A percentile compares a stretch with the other conserved stretches of the same genome.
Evolutionary conservation across 2,329 filamentous ascomycete genomes (phyloP).

Genomic region (Nectriaceae sp.): DNA sequence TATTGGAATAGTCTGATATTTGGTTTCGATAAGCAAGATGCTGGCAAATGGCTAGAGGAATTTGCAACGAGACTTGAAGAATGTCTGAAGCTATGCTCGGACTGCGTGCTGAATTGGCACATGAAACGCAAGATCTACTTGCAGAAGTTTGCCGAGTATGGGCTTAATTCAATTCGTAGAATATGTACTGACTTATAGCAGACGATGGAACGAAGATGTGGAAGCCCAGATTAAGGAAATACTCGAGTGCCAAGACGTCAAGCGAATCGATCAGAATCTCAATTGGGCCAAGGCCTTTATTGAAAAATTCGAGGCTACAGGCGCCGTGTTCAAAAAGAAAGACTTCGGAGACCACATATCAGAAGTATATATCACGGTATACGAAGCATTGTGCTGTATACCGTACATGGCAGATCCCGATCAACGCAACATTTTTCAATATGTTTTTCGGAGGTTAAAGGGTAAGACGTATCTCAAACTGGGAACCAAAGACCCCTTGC

Average conservation of each 20-base stretch:
- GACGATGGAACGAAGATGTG: conserved; percentile 51
- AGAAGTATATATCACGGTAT: conserved; percentile 75
- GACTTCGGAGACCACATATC: conserved; percentile 50
- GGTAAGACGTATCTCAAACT: conserved; percentile 78
- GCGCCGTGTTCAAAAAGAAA: conserved; percentile 48
- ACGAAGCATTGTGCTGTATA: conserved; percentile 85
- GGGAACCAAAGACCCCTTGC: conserved; percentile 69
- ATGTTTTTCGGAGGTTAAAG: conserved; percentile 74
- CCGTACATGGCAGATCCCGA: conserved; percentile 66
- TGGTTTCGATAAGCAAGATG: conserved; percentile 63
- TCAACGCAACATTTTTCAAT: conserved; percentile 67
- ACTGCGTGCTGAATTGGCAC: conserved; percentile 75
- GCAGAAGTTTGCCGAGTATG: conserved; percentile 62
- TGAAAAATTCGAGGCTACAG: conserved; percentile 50
- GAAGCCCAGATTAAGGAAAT: conserved; percentile 55
- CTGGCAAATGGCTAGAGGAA: conserved; percentile 59
- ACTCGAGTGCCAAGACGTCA: conserved; percentile 61
- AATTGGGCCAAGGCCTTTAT: conserved; percentile 57
- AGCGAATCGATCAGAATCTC: conserved; percentile 62
- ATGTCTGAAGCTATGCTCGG: conserved; percentile 64
- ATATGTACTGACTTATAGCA: conserved; percentile 25
- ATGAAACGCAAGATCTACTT: conserved; percentile 65
- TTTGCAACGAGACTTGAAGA: conserved; percentile 60
- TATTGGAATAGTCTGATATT: conserved; percentile 70
- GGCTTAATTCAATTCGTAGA: conserved; percentile 4